Evolutionary conservation across 2,329 filamentous ascomycete species (phyloP).

Genomic region (Ploettnerulaceae sp.): DNA sequence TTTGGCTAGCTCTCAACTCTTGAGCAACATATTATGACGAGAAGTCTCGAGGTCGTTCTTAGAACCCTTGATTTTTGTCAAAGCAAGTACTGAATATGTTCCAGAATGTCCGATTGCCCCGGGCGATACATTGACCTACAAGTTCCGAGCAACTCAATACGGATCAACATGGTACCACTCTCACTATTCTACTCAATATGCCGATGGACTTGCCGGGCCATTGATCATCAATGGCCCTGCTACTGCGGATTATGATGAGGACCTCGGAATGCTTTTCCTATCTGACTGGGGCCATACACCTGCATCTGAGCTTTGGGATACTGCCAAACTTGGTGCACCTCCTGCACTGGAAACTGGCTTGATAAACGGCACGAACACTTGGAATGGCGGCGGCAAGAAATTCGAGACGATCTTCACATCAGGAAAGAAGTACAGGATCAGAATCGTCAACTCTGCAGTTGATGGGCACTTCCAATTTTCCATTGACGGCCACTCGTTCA

Average conservation of each 20-base stretch:
- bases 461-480: slow-evolving; percentile 44
- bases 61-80: background rate
- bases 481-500: slow-evolving; percentile 53
- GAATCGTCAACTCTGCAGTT: slow-evolving; percentile 42
- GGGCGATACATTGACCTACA: slow-evolving; percentile 41
- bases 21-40: too few relatives aligned
- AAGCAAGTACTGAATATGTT: too few relatives aligned
- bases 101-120: slow-evolving; percentile 66
- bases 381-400: slow-evolving; percentile 30
- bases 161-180: slow-evolving; percentile 33
- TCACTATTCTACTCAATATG: slow-evolving; percentile 27
- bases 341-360: slow-evolving; percentile 28
- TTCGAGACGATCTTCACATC: slow-evolving; percentile 31
- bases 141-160: slow-evolving; percentile 32
- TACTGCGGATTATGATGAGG: slow-evolving; percentile 53
- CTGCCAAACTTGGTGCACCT: slow-evolving; percentile 22
- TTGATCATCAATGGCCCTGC: slow-evolving; percentile 57
- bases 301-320: slow-evolving; percentile 26
- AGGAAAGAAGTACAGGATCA: slow-evolving; percentile 40
- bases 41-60: too few relatives aligned
- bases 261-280: slow-evolving; percentile 30
- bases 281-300: slow-evolving; percentile 31
- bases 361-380: slow-evolving; percentile 33
- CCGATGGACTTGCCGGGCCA: slow-evolving; percentile 53
- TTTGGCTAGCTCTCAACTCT: too few relatives aligned